Base-by-base conservation (phyloP, 306 rosid genomes). In the Canavalia ensiformis region DNA sequence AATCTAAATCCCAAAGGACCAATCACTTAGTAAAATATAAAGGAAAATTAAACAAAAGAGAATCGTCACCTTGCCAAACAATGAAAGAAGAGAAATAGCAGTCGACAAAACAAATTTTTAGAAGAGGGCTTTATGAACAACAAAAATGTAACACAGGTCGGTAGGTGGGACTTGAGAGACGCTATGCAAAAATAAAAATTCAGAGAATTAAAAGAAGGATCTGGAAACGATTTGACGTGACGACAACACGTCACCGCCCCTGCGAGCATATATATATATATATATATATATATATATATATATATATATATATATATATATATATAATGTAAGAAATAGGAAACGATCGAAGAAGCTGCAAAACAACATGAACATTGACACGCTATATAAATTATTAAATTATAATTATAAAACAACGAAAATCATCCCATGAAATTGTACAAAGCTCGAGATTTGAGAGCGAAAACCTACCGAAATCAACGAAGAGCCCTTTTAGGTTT, bases 211-310 rank as follows among this genome's bases (percentile, higher is more conserved):
- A 46, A 42, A 63, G 82, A 81, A 85, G 77, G 77, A 81, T 85
- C 80, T 81, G 66, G 83, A 81, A 72, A 55, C 67, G 81, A 75
- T 51, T 72, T 28, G 45, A 66, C 10, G 56, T 10, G 57, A 75
- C 49, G 11, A 49, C 29, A 54, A 54, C 60, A 64, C 68, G 49
- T 44, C 69, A 65, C 69, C 59, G 31, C 9, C 28, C 39, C 18
- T 39, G 5, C 5, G 25, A 18, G 25, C 25, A 18, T 6, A n/a
- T 42, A 31, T 30, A 7, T 51, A 58, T 56, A 37, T 52, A 30
- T 62, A 41, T 11, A 34, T 33, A 67, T 18, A 42, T 81, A 1
- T 50, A 12, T 13, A 45, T 54, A 33, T 6, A 51, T 51, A 58
- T 56, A 37, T 52, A 30, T 62, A 41, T 11, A 34, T 33, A 67